phyloP scores from a whole-genome alignment of 1,139 yeast species.

The Yamadazyma aaseri region DNA sequence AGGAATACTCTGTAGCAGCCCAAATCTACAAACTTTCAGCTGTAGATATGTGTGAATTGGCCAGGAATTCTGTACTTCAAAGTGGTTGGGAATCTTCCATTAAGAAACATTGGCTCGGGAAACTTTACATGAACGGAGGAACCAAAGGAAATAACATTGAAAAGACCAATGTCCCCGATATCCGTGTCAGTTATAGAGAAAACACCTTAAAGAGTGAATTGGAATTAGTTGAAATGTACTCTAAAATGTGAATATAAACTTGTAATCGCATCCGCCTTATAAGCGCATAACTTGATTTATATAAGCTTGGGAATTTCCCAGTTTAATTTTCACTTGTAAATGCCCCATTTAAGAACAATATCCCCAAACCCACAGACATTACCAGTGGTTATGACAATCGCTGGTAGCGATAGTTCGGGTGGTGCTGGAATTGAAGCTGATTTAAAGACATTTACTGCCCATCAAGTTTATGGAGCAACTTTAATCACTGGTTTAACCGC shows the following conservation, averaged over 20 bases:
- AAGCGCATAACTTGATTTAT: conserved; percentile 6
- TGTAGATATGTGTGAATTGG: conserved; percentile 98
- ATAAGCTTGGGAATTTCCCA: not conserved
- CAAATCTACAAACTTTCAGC: conserved; percentile 91
- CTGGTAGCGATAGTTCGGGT: conserved; percentile 89
- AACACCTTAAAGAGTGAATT: conserved; percentile 80
- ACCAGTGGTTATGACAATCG: conserved; percentile 60
- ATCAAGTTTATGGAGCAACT: conserved; percentile 76
- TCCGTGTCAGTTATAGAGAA: conserved; percentile 75
- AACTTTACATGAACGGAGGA: conserved; percentile 59
- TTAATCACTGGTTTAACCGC: conserved; percentile 83
- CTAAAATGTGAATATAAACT: not conserved
- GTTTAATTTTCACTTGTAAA: not conserved
- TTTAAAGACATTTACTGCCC: conserved; percentile 76
- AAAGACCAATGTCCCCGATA: conserved; percentile 91
- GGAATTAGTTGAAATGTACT: conserved; percentile 51
- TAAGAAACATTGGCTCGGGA: conserved; percentile 92
- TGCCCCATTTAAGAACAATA: not conserved
- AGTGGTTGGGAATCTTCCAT: conserved; percentile 87
- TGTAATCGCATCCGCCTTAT: no score
- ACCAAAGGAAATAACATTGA: conserved; percentile 82
- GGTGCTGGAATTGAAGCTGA: conserved; percentile 98
- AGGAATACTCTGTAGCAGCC: conserved; percentile 96
- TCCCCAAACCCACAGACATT: conserved; percentile 1
- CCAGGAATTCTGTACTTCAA: conserved; percentile 74